Evolutionary conservation across 345 rosid species (phyloP).

Genomic region (Brassica cretica): DNA sequence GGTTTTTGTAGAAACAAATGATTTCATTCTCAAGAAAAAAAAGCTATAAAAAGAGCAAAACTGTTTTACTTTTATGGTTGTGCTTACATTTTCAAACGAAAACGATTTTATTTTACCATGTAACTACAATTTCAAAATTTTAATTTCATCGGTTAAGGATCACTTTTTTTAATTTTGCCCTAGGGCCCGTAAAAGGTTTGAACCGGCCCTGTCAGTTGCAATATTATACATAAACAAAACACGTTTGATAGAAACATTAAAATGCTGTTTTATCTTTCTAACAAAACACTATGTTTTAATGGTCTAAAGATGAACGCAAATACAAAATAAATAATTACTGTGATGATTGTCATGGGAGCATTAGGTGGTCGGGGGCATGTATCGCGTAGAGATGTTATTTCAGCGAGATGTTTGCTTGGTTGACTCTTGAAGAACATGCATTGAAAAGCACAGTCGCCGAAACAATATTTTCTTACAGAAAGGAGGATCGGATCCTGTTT

Average conservation of each 20-base stretch:
- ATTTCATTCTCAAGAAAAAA: too few relatives aligned
- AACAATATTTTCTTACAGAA: background rate
- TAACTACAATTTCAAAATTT: too few relatives aligned
- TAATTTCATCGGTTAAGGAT: too few relatives aligned
- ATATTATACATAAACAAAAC: background rate
- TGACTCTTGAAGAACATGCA: background rate
- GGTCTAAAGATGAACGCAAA: background rate
- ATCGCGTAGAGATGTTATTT: background rate
- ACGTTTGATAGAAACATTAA: background rate
- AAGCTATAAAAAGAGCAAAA: too few relatives aligned
- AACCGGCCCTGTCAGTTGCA: background rate
- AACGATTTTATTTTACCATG: too few relatives aligned
- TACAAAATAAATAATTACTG: background rate
- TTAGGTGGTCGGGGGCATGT: background rate
- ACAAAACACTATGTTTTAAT: background rate
- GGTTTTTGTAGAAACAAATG: too few relatives aligned
- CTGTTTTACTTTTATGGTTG: too few relatives aligned
- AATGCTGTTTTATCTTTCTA: background rate
- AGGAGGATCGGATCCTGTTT: background rate
- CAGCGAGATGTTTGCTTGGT: background rate
- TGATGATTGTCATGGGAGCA: background rate
- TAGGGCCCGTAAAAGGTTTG: too few relatives aligned
- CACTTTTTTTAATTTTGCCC: too few relatives aligned
- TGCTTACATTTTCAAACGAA: too few relatives aligned
- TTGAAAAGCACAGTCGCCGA: background rate